phyloP scores from a whole-genome alignment of 225 moss, liverwort and hornwort genomes.

The Anthoceros angustus region DNA sequence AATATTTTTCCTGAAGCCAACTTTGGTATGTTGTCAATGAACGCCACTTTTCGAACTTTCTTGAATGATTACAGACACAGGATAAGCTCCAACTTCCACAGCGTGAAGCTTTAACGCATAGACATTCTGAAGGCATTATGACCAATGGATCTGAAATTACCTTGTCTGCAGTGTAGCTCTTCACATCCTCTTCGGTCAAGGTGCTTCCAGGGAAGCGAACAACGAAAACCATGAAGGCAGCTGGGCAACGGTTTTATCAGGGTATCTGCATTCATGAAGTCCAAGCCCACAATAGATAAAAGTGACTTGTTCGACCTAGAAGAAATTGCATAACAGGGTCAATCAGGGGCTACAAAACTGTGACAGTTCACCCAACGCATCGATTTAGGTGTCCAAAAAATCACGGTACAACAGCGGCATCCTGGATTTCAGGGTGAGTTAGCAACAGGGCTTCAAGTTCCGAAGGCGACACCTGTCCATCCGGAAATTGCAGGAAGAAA shows the following conservation, averaged over 20 bases:
- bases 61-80: conserved; percentile 27
- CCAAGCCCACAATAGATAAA: too few relatives aligned
- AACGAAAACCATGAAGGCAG: conserved; percentile 26
- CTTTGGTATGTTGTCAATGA: conserved; percentile 24
- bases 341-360: not conserved
- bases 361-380: not conserved
- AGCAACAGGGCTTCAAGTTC: conserved; percentile 35
- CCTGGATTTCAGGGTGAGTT: conserved; percentile 22
- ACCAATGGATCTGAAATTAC: conserved; percentile 11
- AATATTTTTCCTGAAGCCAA: conserved; percentile 31
- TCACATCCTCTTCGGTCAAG: conserved; percentile 17
- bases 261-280: conserved; percentile 14
- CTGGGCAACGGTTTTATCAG: conserved; percentile 22
- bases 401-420: conserved; percentile 37
- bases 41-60: conserved; percentile 19
- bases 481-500: not conserved
- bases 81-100: not conserved
- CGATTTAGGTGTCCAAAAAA: conserved; percentile 11
- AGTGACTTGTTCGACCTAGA: not conserved
- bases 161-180: conserved; percentile 15
- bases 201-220: conserved; percentile 16
- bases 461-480: conserved; percentile 34
- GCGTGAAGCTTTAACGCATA: not conserved
- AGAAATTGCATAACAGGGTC: not conserved
- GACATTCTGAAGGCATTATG: not conserved